These are phyloP conservation scores for Malus fusca DNA, from an alignment of 306 rosid species.

Conservation along the genomic window DNA sequence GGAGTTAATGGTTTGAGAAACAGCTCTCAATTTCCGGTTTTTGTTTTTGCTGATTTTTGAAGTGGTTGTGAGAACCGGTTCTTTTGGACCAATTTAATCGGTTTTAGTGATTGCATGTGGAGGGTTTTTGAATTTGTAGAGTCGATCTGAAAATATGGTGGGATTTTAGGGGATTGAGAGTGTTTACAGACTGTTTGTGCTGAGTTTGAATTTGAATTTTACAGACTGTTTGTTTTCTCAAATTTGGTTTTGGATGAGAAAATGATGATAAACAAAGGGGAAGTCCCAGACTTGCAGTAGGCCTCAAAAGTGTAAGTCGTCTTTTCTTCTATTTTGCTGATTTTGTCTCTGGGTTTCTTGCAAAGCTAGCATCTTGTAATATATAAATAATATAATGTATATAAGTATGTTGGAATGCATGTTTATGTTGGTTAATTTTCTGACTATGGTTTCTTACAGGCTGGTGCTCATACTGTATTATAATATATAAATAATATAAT, in stretches of 20 bases:
- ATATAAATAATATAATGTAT: no score
- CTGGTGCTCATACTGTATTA: no score
- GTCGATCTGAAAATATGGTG: slow-evolving; percentile 2
- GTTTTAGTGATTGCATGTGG: background rate
- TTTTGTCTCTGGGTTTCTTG: no score
- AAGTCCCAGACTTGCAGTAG: no score
- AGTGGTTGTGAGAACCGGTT: background rate
- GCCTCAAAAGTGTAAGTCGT: background rate
- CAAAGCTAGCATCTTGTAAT: no score
- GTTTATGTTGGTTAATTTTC: no score
- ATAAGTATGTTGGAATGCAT: no score
- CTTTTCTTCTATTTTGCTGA: no score
- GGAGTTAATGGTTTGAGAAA: background rate
- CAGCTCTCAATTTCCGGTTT: background rate
- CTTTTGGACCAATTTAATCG: background rate
- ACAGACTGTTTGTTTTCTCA: background rate
- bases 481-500: no score
- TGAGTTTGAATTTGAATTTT: no score
- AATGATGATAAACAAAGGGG: background rate
- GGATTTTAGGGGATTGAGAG: background rate
- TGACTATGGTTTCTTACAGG: no score
- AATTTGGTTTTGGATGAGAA: background rate
- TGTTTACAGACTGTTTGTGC: background rate
- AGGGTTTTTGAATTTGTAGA: background rate
- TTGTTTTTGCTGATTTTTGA: background rate